Evolutionary conservation across 202 grass and related monocot species (phyloP).

Genomic region (Schoenoplectus tabernaemontani): DNA sequence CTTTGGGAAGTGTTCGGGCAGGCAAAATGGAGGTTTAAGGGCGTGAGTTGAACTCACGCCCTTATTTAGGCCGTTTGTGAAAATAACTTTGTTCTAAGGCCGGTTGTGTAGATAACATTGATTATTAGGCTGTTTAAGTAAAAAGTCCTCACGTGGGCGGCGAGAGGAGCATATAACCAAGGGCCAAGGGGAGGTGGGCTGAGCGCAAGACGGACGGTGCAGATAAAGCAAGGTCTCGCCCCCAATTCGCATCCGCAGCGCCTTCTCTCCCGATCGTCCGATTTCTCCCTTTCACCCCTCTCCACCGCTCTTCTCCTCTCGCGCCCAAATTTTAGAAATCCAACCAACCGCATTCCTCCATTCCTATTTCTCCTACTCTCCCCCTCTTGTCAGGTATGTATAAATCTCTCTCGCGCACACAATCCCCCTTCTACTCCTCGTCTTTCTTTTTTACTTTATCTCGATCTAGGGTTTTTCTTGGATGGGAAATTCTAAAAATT

Average conservation of each 20-base stretch:
- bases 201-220: conserved; percentile 54
- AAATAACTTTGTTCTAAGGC: too few species aligned
- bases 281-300: conserved; percentile 49
- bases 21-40: too few species aligned
- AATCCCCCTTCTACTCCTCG: conserved; percentile 5
- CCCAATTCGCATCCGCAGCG: conserved; percentile 43
- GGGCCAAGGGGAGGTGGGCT: neutral
- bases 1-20: too few species aligned
- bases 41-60: too few species aligned
- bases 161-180: conserved; percentile 1
- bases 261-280: conserved; percentile 75
- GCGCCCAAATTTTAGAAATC: conserved; percentile 30
- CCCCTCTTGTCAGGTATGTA: conserved; percentile 22
- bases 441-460: neutral
- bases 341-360: conserved; percentile 35
- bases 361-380: neutral
- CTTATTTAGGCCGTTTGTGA: too few species aligned
- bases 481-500: conserved; percentile 4
- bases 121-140: too few species aligned
- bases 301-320: conserved; percentile 42
- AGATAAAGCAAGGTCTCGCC: conserved; percentile 37
- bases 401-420: conserved; percentile 16
- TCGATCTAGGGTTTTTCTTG: conserved; percentile 16
- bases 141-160: conserved; percentile 21
- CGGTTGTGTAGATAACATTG: neutral